Conservation (phyloP, 1,284 basidiomycete genomes). For the Pascua guehoae region DNA sequence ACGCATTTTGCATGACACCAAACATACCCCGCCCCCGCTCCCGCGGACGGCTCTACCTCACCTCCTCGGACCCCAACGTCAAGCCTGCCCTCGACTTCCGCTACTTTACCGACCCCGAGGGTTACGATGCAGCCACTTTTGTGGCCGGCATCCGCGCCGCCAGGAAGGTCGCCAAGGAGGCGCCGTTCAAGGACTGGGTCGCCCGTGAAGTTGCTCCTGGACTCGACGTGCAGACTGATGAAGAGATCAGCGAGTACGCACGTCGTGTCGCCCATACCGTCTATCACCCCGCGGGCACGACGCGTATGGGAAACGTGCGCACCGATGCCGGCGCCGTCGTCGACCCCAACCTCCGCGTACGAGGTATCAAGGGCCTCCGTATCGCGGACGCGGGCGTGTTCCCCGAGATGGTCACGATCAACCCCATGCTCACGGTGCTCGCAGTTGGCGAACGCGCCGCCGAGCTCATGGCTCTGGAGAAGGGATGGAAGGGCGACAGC, state of each 20-base stretch:
- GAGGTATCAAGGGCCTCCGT: conserved; percentile 18
- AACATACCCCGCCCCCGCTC: conserved; percentile 20
- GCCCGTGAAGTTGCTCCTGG: conserved; percentile 16
- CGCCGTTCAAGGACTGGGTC: conserved; percentile 21
- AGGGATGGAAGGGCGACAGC: conserved; percentile 18
- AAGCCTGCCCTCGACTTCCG: conserved; percentile 23
- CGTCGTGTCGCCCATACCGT: conserved; percentile 20
- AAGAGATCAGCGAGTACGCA: conserved; percentile 19
- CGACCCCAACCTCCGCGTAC: conserved; percentile 13
- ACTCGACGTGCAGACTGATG: conserved; percentile 9
- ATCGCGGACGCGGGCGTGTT: conserved; percentile 21
- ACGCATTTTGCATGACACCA: conserved; percentile 24
- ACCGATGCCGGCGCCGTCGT: conserved; percentile 12
- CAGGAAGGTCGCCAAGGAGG: conserved; percentile 16
- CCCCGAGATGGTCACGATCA: conserved; percentile 20
- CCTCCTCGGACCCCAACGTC: conserved; percentile 7
- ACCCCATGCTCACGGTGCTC: conserved; percentile 21
- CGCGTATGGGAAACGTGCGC: conserved; percentile 9
- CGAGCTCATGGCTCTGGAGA: conserved; percentile 13
- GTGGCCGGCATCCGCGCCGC: conserved; percentile 19
- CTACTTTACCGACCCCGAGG: conserved; percentile 20
- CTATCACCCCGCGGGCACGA: conserved; percentile 22
- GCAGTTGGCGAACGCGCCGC: conserved; percentile 17
- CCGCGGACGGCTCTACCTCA: conserved; percentile 14
- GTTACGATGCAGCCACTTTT: conserved; percentile 18